Percentiles rank a stretch among this genome's conserved stretches.
phyloP scores from a whole-genome alignment of 805 yeast genomes.

The Clavispora carvajalis region DNA sequence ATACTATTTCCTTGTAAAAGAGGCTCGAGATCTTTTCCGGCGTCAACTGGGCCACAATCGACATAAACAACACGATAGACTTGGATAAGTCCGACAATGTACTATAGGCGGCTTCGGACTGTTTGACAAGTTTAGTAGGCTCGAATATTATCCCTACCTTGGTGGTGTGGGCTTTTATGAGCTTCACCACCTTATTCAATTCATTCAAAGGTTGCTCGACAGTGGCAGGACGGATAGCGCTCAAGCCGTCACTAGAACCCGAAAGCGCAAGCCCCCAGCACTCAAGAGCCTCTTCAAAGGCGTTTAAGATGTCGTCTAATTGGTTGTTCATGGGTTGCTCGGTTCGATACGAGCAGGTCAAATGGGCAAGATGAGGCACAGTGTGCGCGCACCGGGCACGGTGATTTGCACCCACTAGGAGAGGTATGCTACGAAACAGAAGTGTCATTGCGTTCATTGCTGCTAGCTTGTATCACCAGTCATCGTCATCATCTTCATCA shows the following conservation, averaged over 20 bases:
- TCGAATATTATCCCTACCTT: conserved; percentile 69
- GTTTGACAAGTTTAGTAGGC: conserved; percentile 42
- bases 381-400: not conserved
- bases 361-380: not conserved
- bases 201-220: conserved; percentile 51
- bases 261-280: conserved; percentile 11
- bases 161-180: conserved; percentile 71
- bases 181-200: conserved; percentile 49
- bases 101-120: conserved; percentile 42
- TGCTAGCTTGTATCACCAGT: conserved; percentile 20
- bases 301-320: conserved; percentile 7
- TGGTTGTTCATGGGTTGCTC: not conserved
- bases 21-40: conserved; percentile 31
- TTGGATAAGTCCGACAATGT: conserved; percentile 45
- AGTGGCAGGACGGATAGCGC: conserved; percentile 11
- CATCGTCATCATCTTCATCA: conserved; percentile 75
- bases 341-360: not conserved
- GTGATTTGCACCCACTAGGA: not conserved
- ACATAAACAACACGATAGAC: conserved; percentile 39
- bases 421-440: not conserved
- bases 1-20: conserved; percentile 29
- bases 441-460: not conserved
- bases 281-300: conserved; percentile 14
- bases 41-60: conserved; percentile 34
- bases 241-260: conserved; percentile 3